These are phyloP conservation scores for Dacryopinax spathularia DNA, from an alignment of 768 basidiomycete genomes.

Conservation along the genomic window DNA sequence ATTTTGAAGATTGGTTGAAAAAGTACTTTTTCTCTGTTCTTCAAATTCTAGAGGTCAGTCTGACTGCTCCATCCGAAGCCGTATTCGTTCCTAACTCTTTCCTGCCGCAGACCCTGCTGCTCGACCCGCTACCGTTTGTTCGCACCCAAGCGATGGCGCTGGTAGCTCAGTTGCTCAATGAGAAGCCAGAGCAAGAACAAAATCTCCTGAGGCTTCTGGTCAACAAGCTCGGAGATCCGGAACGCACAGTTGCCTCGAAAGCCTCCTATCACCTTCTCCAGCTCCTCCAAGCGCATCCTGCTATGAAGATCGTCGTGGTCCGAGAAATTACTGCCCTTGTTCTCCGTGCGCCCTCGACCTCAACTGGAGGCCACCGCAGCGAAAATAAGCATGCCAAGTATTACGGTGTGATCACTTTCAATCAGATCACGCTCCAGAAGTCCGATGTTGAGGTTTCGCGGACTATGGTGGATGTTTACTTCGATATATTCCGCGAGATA, in stretches of 20 bases:
- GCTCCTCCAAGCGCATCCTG: constrained; percentile 76
- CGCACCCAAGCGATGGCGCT: constrained; percentile 70
- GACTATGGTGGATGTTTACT: constrained; percentile 77
- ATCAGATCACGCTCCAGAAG: constrained; percentile 68
- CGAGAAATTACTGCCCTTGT: constrained; percentile 73
- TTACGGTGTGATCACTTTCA: constrained; percentile 86
- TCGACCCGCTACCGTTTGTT: constrained; percentile 78
- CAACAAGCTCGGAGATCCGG: constrained; percentile 89
- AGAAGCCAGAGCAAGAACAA: constrained; percentile 94
- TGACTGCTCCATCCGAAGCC: background rate
- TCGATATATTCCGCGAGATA: constrained; percentile 82
- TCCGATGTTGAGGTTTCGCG: constrained; percentile 60
- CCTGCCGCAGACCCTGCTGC: constrained; percentile 45
- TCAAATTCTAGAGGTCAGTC: constrained; percentile 69
- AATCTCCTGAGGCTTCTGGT: constrained; percentile 83
- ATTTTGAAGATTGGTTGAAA: constrained; percentile 96
- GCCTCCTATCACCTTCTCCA: constrained; percentile 83
- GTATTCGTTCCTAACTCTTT: constrained; percentile 3
- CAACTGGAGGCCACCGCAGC: constrained; percentile 11
- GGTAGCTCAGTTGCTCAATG: constrained; percentile 63
- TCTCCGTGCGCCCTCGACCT: constrained; percentile 37
- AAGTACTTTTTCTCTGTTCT: constrained; percentile 89
- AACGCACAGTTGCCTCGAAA: constrained; percentile 74
- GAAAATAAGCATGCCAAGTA: constrained; percentile 58
- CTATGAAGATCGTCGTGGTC: constrained; percentile 81